Evolutionary conservation across 2,329 filamentous ascomycete species (phyloP).

Genomic region (Furcasterigmium furcatum): DNA sequence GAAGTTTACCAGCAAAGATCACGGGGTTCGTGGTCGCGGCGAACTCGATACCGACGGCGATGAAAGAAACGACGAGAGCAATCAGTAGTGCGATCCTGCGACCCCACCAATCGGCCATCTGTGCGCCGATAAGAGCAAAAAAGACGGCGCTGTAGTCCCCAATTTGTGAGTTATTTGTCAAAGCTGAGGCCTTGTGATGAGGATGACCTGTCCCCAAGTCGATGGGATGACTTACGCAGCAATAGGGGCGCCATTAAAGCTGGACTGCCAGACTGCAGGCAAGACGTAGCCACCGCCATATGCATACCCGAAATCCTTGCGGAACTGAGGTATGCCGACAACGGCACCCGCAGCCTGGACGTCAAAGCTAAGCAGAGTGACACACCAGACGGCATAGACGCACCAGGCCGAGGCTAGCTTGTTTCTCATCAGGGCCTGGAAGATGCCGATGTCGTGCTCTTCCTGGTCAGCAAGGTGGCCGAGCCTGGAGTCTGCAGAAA

Average conservation of each 20-base stretch:
- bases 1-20: slow-evolving; percentile 38
- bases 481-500: neutral
- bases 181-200: too few relatives aligned
- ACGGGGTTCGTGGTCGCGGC: slow-evolving; percentile 33
- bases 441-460: slow-evolving; percentile 17
- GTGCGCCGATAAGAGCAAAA: slow-evolving; percentile 23
- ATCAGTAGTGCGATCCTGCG: slow-evolving; percentile 26
- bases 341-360: slow-evolving; percentile 34
- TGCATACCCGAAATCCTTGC: slow-evolving; percentile 36
- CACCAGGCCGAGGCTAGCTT: slow-evolving; percentile 24
- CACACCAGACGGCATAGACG: slow-evolving; percentile 31
- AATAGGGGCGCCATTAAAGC: slow-evolving; percentile 35
- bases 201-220: too few relatives aligned
- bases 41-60: slow-evolving; percentile 35
- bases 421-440: slow-evolving; percentile 16
- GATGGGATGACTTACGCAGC: slow-evolving; percentile 28
- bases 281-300: slow-evolving; percentile 32
- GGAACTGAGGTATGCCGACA: slow-evolving; percentile 37
- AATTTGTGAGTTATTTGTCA: too few relatives aligned
- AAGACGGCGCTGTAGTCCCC: slow-evolving; percentile 13
- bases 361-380: slow-evolving; percentile 34
- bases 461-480: slow-evolving; percentile 18
- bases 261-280: slow-evolving; percentile 36
- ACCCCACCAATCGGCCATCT: slow-evolving; percentile 28
- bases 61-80: slow-evolving; percentile 30